These are phyloP conservation scores for Macrotyloma uniflorum DNA, from an alignment of 306 rosid genomes.

Conservation along the genomic window DNA sequence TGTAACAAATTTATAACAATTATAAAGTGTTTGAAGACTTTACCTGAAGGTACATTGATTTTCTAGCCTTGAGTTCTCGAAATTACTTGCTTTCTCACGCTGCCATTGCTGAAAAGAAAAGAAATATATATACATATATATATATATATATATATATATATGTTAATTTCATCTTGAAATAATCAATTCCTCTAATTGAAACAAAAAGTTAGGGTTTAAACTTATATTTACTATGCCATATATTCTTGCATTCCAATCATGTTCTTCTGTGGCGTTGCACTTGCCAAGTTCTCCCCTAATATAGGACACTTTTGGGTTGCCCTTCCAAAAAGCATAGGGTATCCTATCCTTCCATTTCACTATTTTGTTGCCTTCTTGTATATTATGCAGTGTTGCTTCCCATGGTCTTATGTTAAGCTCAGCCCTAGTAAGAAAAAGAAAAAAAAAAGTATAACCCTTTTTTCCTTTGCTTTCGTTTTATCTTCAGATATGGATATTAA, in stretches of 20 bases:
- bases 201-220: background rate
- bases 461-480: background rate
- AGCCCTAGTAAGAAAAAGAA: slow-evolving; percentile 35
- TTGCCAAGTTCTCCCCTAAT: slow-evolving; percentile 32
- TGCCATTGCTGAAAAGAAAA: slow-evolving; percentile 41
- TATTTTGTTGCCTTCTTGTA: slow-evolving; percentile 43
- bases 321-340: slow-evolving; percentile 65
- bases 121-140: too few relatives aligned
- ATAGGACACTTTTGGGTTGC: slow-evolving; percentile 36
- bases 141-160: too few relatives aligned
- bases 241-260: slow-evolving; percentile 52
- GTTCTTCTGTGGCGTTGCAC: slow-evolving; percentile 44
- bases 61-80: slow-evolving; percentile 45
- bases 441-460: background rate
- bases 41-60: slow-evolving; percentile 59
- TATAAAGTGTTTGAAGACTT: background rate
- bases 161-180: background rate
- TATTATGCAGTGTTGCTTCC: slow-evolving; percentile 31
- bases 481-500: background rate
- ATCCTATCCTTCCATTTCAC: slow-evolving; percentile 51
- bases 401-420: slow-evolving; percentile 56
- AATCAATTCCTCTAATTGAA: background rate
- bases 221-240: slow-evolving; percentile 37
- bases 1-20: background rate
- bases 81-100: slow-evolving; percentile 25